phyloP scores from a whole-genome alignment of 2,329 filamentous ascomycete species.

The Pseudogymnoascus sp. region DNA sequence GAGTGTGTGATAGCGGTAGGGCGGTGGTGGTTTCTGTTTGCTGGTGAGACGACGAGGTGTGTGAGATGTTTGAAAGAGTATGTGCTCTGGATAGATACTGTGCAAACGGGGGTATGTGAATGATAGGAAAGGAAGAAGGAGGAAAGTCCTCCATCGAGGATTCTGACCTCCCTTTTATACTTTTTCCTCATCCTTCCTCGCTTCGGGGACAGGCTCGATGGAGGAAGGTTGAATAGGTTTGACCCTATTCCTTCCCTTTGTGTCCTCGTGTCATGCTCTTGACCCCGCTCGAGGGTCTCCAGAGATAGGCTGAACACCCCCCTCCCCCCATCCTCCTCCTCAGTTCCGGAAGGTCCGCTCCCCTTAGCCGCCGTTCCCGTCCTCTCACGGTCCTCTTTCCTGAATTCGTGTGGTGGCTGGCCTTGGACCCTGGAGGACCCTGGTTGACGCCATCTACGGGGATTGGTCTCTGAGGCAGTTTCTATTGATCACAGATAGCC shows the following conservation, averaged over 20 bases:
- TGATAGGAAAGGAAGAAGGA: constrained; percentile 48
- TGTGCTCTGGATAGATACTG: constrained; percentile 15
- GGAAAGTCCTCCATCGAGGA: constrained; percentile 36
- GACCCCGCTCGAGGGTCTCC: constrained; percentile 32
- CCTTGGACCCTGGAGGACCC: constrained; percentile 22
- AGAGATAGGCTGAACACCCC: constrained; percentile 27
- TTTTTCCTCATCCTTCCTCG: constrained; percentile 36
- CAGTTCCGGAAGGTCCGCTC: constrained; percentile 10
- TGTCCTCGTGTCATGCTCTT: constrained; percentile 19
- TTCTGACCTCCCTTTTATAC: constrained; percentile 57
- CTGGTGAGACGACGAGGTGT: constrained; percentile 22
- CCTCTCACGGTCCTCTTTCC: constrained; percentile 24
- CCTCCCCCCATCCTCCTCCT: constrained; percentile 17
- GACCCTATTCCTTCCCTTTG: constrained; percentile 28
- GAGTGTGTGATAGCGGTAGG: constrained; percentile 16
- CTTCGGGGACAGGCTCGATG: constrained; percentile 24
- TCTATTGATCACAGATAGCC: constrained; percentile 30
- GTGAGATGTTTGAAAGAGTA: constrained; percentile 17
- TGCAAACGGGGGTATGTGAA: constrained; percentile 21
- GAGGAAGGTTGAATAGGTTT: constrained; percentile 23
- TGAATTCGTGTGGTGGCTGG: constrained; percentile 24
- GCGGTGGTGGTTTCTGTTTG: constrained; percentile 15
- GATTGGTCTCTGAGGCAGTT: constrained; percentile 25
- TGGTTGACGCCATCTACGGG: constrained; percentile 22
- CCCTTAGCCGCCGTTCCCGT: constrained; percentile 21